Base-by-base conservation (phyloP, 2,329 filamentous ascomycete genomes). In the Colletotrichum costaricense region DNA sequence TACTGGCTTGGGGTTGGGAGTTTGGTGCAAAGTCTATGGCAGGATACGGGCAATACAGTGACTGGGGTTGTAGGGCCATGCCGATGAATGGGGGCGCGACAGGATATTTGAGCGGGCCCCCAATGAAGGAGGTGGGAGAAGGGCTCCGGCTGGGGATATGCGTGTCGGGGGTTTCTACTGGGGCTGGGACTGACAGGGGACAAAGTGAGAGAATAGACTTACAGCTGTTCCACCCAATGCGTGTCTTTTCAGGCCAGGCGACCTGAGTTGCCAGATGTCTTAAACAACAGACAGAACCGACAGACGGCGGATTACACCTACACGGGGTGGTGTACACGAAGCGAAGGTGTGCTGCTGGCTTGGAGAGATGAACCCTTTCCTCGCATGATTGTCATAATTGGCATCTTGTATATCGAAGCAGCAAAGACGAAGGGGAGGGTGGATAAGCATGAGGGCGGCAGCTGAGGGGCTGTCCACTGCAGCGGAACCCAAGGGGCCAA, bases 91-190 rank as follows among this genome's bases (percentile, higher is more conserved):
- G 68, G 55, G 57, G 22, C 7, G 22, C 56, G 33, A 63, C 57
- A 38, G 35, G n/a, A 72, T 42, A 38, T 58, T 56, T 54, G 64
- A 55, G 52, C 24, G 26, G 60, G 49, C 16, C 62, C 26, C 19
- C 42, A 46, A 46, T 57, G 52, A 19, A 26, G 8, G 14, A 57
- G 35, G 35, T 57, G 46, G 11, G 22, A 28, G 49, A 22, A 54
- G 4, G 46, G 46, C 33, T 33, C 33, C 5, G 30, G 2, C 30
- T 55, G 22, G 11, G 62, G 14, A 22, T 22, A 54, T 63, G 46
- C 46, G n/a, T 33, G 28, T 19, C 52, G 60, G 60, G 42, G 28
- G 46, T n/a, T 26, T 14, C 19, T 35, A 26, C 52, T n/a, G 12
- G 42, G 42, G 26, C 33, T 63, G 26, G n/a, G 7, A 52, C 19